These are phyloP conservation scores for Diaporthe ampelina DNA, from an alignment of 2,329 filamentous ascomycete species.

Conservation along the genomic window DNA sequence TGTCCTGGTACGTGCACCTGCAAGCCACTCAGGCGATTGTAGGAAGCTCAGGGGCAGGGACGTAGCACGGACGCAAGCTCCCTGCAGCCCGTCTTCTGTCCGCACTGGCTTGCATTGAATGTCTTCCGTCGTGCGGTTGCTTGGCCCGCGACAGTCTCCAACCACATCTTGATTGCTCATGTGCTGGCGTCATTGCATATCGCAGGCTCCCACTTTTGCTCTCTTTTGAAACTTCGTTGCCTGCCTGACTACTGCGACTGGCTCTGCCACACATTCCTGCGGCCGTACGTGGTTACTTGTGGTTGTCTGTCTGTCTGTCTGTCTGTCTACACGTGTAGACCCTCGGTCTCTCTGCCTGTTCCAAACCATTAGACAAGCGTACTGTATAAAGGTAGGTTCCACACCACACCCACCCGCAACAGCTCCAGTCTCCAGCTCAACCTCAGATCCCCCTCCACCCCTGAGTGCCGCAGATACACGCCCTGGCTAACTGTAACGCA, in stretches of 20 bases:
- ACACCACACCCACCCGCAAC: constrained; percentile 6
- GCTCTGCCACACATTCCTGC: no score
- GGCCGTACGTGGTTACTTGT: not conserved
- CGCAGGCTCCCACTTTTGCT: constrained; percentile 29
- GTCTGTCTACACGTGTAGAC: no score
- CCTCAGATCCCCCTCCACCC: constrained; percentile 11
- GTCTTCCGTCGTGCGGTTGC: constrained; percentile 18
- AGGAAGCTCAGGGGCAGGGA: constrained; percentile 23
- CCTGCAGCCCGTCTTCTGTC: constrained; percentile 5
- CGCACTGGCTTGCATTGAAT: constrained; percentile 16
- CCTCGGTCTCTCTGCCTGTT: not conserved
- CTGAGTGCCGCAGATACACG: constrained; percentile 29
- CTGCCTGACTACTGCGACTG: constrained; percentile 5
- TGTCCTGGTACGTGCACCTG: not conserved
- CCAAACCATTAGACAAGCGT: not conserved
- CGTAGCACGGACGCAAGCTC: constrained; percentile 5
- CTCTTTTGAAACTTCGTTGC: constrained; percentile 26
- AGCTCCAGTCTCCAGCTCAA: constrained; percentile 22
- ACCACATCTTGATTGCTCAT: constrained; percentile 21
- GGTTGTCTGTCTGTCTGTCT: not conserved
- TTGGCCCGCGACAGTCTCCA: constrained; percentile 28
- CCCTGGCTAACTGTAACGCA: constrained; percentile 29
- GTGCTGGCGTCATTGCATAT: constrained; percentile 34
- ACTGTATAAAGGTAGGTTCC: constrained; percentile 16
- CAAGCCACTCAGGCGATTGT: not conserved